Evolutionary conservation across 2,329 filamentous ascomycete genomes (phyloP), one percentile per base, ranked within the genome.

Genomic region (Alternaria ethzedia): DNA sequence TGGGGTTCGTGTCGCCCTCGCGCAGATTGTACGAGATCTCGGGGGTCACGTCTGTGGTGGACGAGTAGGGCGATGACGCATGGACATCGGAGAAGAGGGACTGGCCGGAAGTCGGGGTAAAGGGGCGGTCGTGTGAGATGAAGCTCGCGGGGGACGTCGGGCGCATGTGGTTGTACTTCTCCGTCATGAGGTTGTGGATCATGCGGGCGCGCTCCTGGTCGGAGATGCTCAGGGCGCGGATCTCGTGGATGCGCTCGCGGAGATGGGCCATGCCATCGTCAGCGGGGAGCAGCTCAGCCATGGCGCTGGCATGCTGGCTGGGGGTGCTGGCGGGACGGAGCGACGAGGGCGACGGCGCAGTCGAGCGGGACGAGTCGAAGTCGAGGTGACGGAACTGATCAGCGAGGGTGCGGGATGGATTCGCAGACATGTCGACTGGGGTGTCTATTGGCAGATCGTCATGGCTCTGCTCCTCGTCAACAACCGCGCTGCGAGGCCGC

Each of bases 241-340:
- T 84, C 61, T 83, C 75, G 52, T 85, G 83, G 68, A 86, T 81
- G 72, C 83, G 80, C 58, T 77, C 76, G 26, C 84, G 79, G 46
- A 86, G 72, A 60, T 79, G 75, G 20, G 78, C 78, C 83, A 86
- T 85, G 66, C 84, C 83, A 72, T 86, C 84, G 69, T 85, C 82
- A 59, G 81, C 83, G 7, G 84, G 84, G 66, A 86, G 74, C 57
- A 73, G 77, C 63, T 72, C 75, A 20, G 77, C 75, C 75, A 77
- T 76, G 59, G 59, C 61, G 44, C 66, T 59, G 23, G 66, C 74
- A 76, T 79, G 61, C 57, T 74, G 72, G 61, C 54, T 54, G 43
- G 46, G 36, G 30, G 56, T 45, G 51, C 46, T 62, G 26, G 59
- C 45, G 15, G 67, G 57, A 58, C 51, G 55, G 46, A 59, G 57